Conservation (phyloP, 495 filamentous ascomycete species). For the Apodospora peruviana region DNA sequence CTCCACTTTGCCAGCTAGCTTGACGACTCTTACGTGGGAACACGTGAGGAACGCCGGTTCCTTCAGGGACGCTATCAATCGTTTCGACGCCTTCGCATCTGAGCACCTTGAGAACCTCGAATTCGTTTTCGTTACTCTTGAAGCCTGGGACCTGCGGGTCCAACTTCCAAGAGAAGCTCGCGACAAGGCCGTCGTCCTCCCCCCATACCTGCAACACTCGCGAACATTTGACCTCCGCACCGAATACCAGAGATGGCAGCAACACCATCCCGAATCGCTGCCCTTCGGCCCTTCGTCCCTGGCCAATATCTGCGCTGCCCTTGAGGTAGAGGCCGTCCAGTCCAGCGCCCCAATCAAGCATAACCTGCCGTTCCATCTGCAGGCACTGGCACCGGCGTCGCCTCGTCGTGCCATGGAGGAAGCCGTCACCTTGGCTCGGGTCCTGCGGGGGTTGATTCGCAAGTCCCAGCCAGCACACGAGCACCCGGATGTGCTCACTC, state of each 20-base stretch:
- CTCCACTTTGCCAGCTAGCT: constrained; percentile 59
- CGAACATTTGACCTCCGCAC: constrained; percentile 93
- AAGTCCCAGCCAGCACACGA: constrained; percentile 94
- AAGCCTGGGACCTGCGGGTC: constrained; percentile 97
- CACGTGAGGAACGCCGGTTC: constrained; percentile 94
- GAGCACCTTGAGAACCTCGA: constrained; percentile 86
- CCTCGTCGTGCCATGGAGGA: constrained; percentile 97
- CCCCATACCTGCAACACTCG: constrained; percentile 95
- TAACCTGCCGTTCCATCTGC: constrained; percentile 94
- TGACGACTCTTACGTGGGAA: constrained; percentile 98
- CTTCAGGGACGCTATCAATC: constrained; percentile 93
- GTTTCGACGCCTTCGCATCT: constrained; percentile 85
- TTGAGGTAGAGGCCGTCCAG: constrained; percentile 95
- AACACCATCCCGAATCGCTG: constrained; percentile 93
- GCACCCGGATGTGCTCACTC: constrained; percentile 86
- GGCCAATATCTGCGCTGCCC: constrained; percentile 93
- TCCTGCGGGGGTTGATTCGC: constrained; percentile 82
- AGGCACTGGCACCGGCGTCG: constrained; percentile 93
- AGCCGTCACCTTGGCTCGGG: constrained; percentile 86
- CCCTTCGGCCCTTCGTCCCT: constrained; percentile 93
- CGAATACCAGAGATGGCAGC: constrained; percentile 97
- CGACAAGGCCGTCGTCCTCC: constrained; percentile 94
- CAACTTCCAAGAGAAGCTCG: constrained; percentile 95
- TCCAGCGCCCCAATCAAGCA: constrained; percentile 97
- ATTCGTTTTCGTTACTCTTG: constrained; percentile 96